Conservation (phyloP, 768 basidiomycete species). For the Termitomyces titanicus region DNA sequence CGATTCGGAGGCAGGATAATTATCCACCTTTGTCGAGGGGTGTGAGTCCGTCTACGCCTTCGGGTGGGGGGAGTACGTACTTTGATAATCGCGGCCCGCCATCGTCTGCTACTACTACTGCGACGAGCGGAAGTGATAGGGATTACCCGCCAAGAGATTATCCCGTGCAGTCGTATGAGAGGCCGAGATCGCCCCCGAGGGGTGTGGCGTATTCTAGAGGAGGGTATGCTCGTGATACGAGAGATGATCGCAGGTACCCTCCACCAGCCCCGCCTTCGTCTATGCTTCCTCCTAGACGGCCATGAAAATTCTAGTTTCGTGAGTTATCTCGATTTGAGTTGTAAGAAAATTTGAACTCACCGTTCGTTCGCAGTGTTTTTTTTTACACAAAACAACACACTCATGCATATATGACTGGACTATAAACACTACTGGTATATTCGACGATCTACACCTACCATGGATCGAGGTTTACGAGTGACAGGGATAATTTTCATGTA, state of each 20-base stretch:
- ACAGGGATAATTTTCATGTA: not conserved
- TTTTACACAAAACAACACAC: not conserved
- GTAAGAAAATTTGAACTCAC: not conserved
- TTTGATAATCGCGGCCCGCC: constrained; percentile 29
- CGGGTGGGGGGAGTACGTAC: constrained; percentile 21
- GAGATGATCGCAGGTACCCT: constrained; percentile 36
- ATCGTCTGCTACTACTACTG: constrained; percentile 12
- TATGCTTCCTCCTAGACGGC: constrained; percentile 16
- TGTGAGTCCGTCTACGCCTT: constrained; percentile 23
- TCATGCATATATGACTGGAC: not conserved
- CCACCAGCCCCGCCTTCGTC: constrained; percentile 22
- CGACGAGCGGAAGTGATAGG: constrained; percentile 21
- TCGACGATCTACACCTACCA: not conserved
- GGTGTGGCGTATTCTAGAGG: constrained; percentile 15
- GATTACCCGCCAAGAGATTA: constrained; percentile 28
- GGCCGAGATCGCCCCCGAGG: constrained; percentile 29
- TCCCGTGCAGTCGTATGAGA: constrained; percentile 32
- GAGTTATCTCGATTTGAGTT: not conserved
- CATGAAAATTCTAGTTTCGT: constrained; percentile 7
- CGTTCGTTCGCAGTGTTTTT: not conserved
- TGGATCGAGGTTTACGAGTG: not conserved
- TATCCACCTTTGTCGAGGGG: constrained; percentile 29
- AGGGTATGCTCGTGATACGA: constrained; percentile 22
- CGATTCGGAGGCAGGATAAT: constrained; percentile 20
- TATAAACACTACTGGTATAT: not conserved